These are phyloP conservation scores for Penicillium sp. DNA, from an alignment of 2,329 filamentous ascomycete genomes.

Conservation along the genomic window DNA sequence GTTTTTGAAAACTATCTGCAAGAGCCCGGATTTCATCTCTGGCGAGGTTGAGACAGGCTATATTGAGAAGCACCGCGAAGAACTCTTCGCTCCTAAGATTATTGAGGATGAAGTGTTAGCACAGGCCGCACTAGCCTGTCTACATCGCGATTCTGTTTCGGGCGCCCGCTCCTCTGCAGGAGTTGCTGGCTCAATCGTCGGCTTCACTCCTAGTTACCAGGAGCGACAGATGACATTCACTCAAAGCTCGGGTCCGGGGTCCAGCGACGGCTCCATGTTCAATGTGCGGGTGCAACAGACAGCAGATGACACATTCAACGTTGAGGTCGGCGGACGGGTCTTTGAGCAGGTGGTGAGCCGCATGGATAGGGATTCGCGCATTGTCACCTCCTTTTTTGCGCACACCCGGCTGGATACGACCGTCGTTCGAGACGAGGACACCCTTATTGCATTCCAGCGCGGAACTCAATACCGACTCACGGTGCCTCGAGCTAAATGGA, in stretches of 20 bases:
- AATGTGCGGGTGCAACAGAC: constrained; percentile 55
- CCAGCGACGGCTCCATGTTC: constrained; percentile 39
- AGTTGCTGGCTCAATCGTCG: constrained; percentile 41
- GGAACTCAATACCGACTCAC: constrained; percentile 59
- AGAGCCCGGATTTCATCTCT: constrained; percentile 74
- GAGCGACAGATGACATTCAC: constrained; percentile 61
- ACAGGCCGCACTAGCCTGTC: constrained; percentile 79
- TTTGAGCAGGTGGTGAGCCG: constrained; percentile 51
- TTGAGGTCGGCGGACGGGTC: constrained; percentile 44
- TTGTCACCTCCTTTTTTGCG: constrained; percentile 74
- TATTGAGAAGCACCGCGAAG: constrained; percentile 80
- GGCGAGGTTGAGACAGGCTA: constrained; percentile 95
- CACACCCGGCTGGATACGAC: constrained; percentile 76
- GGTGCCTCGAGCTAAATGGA: constrained; percentile 68
- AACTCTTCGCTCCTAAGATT: constrained; percentile 67
- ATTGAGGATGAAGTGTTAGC: constrained; percentile 73
- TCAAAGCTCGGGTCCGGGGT: constrained; percentile 47
- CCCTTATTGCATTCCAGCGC: constrained; percentile 73
- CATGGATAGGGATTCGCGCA: constrained; percentile 46
- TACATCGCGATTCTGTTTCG: constrained; percentile 50
- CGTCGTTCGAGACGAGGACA: constrained; percentile 57
- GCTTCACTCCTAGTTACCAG: constrained; percentile 64
- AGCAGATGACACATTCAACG: constrained; percentile 48
- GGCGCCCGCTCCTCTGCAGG: constrained; percentile 24
- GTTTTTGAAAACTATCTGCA: constrained; percentile 85